phyloP scores from a whole-genome alignment of 2,329 filamentous ascomycete genomes.

The Gnomoniopsis sp. region DNA sequence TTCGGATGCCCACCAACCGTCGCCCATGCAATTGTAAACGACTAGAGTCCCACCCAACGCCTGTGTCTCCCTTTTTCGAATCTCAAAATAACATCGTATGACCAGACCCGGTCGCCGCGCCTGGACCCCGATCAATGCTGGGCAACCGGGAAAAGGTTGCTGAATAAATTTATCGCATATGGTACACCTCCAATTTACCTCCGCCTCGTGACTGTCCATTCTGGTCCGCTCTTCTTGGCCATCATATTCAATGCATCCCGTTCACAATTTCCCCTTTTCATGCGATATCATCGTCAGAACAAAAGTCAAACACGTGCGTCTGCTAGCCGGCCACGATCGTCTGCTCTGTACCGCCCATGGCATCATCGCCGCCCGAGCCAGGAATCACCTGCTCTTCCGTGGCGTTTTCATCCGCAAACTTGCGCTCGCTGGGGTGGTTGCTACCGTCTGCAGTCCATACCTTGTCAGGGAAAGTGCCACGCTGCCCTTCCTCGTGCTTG shows the following conservation, averaged over 20 bases:
- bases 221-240: background rate
- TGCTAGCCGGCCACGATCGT: slow-evolving; percentile 33
- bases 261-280: background rate
- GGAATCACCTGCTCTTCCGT: slow-evolving; percentile 73
- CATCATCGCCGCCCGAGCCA: slow-evolving; percentile 37
- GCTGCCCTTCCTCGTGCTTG: slow-evolving; percentile 88
- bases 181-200: slow-evolving; percentile 7
- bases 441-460: slow-evolving; percentile 75
- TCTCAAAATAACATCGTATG: background rate
- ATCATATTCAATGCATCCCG: background rate
- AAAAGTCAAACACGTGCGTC: slow-evolving; percentile 9
- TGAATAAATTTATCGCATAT: background rate
- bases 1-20: background rate
- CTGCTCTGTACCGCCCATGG: slow-evolving; percentile 32
- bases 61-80: slow-evolving; percentile 1
- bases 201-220: background rate
- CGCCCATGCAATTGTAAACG: background rate
- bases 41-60: background rate
- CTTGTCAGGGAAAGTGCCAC: slow-evolving; percentile 80
- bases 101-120: slow-evolving; percentile 1
- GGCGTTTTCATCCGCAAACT: slow-evolving; percentile 71
- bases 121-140: slow-evolving; percentile 4
- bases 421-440: slow-evolving; percentile 80
- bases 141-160: background rate
- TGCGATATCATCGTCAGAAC: background rate